phyloP scores from a whole-genome alignment of 148 eudicot species.

The Nyssa sinensis region DNA sequence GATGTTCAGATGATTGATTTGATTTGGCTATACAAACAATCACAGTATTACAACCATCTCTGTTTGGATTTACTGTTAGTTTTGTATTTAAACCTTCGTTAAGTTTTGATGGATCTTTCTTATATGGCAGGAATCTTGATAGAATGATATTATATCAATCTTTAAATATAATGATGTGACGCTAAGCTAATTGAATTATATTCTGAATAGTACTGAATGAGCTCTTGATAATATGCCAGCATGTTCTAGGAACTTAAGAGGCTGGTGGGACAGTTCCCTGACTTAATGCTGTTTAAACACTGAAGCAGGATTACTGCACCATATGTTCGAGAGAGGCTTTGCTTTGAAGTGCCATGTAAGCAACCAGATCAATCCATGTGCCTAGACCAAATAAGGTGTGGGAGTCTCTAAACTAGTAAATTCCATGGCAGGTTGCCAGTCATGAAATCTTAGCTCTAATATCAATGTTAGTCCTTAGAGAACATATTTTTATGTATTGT shows the following conservation, averaged over 20 bases:
- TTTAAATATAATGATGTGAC: no score
- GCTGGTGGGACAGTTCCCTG: constrained; percentile 5
- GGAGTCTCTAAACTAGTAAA: background rate
- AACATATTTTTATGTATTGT: constrained; percentile 24
- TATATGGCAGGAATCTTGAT: background rate
- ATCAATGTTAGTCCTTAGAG: constrained; percentile 16
- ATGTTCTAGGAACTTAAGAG: background rate
- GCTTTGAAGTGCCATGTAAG: constrained; percentile 82
- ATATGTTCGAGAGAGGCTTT: constrained; percentile 94
- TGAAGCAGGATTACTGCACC: constrained; percentile 77
- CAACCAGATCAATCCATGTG: constrained; percentile 77
- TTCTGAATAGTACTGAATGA: no score
- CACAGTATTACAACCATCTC: no score
- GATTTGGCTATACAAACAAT: background rate
- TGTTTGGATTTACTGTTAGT: background rate
- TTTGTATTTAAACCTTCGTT: background rate
- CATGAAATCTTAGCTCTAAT: background rate
- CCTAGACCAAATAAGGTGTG: constrained; percentile 88
- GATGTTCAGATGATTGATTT: background rate
- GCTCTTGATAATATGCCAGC: no score
- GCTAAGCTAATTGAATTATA: no score
- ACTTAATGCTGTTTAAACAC: constrained; percentile 13
- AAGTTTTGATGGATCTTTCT: no score
- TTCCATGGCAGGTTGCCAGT: background rate
- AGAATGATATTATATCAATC: background rate